Evolutionary conservation across 225 moss, liverwort and hornwort species (phyloP), one percentile per base, ranked within the genome.

Genomic region (Anthoceros angustus): DNA sequence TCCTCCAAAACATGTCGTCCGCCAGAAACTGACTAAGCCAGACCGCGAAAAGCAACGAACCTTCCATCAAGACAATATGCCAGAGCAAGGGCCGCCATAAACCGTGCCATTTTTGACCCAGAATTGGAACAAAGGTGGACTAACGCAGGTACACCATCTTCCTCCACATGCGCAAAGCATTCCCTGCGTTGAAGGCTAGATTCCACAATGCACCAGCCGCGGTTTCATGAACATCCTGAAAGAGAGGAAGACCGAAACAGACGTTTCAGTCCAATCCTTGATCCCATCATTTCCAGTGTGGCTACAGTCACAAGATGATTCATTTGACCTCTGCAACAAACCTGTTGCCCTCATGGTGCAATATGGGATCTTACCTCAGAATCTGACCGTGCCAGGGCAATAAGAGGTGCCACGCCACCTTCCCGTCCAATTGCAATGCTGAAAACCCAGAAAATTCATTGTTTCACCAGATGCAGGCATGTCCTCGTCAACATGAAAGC

Each of bases 31-130:
- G 46, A 42, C 8, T 40, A 45, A 24, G n/a, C n/a, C n/a, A 10
- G 4, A 48, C 6, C 26, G 11, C 25, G 66, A 12, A 42, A 41
- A 42, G 39, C 48, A 46, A 43, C 25, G 24, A 77, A 89, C 93
- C 89, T 93, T 79, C 93, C 87, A 84, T 93, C 93, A 72, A 93
- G n/a, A 93, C 89, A 93, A 70, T 93, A 89, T 5, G 93, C 93
- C 38, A 89, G 81, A 66, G 93, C 93, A 78, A 93, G 82, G 61
- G 93, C 89, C 63, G 87, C 93, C 93, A 93, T 93, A 72, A 93
- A 93, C 25, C 89, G 85, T 50, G 89, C 89, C 93, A 93, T 93
- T 74, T 89, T 93, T 18, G 89, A 89, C 67, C 77, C 76, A 41
- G 89, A 93, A 11, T 80, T 86, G 23, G 89, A 86, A 78, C 93